These are phyloP conservation scores for Helianthus annuus DNA, from an alignment of 129 eudicot species.

Conservation along the genomic window DNA sequence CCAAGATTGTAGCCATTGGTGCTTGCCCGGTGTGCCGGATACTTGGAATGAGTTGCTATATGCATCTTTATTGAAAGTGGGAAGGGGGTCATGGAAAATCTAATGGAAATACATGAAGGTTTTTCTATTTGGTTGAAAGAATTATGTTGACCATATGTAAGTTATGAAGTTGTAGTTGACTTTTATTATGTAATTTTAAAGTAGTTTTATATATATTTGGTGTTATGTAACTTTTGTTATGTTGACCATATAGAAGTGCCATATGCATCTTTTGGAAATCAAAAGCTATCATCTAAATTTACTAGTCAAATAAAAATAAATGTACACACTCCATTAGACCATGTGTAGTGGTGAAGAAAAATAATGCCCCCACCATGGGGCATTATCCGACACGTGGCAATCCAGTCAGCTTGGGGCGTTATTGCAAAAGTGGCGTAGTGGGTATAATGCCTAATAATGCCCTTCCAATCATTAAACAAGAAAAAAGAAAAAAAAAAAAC, in stretches of 20 bases:
- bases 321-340: too few species aligned
- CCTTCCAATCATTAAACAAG: too few species aligned
- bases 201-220: neutral
- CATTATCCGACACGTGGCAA: too few species aligned
- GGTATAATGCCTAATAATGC: too few species aligned
- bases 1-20: slow-evolving; percentile 98
- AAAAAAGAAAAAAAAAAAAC: too few species aligned
- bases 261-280: neutral
- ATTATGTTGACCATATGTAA: slow-evolving; percentile 18
- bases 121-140: slow-evolving; percentile 7
- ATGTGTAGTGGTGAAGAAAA: too few species aligned
- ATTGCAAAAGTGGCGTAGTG: too few species aligned
- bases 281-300: neutral
- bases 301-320: too few species aligned
- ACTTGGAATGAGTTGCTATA: slow-evolving; percentile 93
- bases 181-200: neutral
- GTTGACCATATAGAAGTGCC: neutral
- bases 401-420: too few species aligned
- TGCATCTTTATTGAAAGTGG: slow-evolving; percentile 60
- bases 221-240: neutral
- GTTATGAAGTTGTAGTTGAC: slow-evolving; percentile 19
- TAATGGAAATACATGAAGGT: slow-evolving; percentile 18
- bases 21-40: slow-evolving; percentile 97
- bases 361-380: too few species aligned
- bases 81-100: slow-evolving; percentile 57